Percentiles rank a stretch among this genome's conserved stretches.
Evolutionary conservation across 1,139 yeast genomes (phyloP).

Genomic region (Pichia inconspicua): DNA sequence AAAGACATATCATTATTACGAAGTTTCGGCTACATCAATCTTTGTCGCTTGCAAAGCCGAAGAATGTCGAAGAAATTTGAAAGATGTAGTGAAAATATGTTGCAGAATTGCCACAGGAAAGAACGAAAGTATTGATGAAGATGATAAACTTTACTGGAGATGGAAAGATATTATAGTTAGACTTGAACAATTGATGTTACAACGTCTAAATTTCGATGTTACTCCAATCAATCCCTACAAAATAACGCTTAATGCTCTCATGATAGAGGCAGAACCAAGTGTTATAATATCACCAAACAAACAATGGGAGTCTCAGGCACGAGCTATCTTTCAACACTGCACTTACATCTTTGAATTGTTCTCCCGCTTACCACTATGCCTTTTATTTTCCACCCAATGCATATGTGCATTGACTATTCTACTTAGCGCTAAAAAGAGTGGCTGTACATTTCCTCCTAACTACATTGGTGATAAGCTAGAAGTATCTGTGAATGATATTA

Average conservation of each 20-base stretch:
- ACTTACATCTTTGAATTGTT: constrained; percentile 23
- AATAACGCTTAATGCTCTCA: constrained; percentile 16
- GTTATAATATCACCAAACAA: not conserved
- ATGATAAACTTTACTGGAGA: constrained; percentile 40
- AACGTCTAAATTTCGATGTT: constrained; percentile 44
- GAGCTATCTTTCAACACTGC: constrained; percentile 19
- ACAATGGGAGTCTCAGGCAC: constrained; percentile 18
- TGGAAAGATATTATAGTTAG: constrained; percentile 41
- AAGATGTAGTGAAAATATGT: constrained; percentile 40
- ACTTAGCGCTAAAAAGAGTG: constrained; percentile 17
- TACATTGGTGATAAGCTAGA: constrained; percentile 14
- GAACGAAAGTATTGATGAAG: constrained; percentile 35
- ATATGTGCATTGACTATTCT: constrained; percentile 23
- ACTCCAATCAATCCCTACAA: constrained; percentile 37
- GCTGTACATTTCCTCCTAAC: constrained; percentile 14
- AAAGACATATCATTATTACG: constrained; percentile 33
- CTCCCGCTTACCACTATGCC: constrained; percentile 23
- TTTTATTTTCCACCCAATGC: constrained; percentile 18
- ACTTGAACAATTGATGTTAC: constrained; percentile 40
- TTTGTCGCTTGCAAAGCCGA: constrained; percentile 47
- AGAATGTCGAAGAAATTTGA: constrained; percentile 39
- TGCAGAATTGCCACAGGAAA: constrained; percentile 38
- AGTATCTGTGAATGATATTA: constrained; percentile 13
- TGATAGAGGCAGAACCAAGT: constrained; percentile 10
- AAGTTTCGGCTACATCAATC: constrained; percentile 41